These are phyloP conservation scores for Datisca glomerata DNA, from an alignment of 306 rosid genomes.

Conservation along the genomic window DNA sequence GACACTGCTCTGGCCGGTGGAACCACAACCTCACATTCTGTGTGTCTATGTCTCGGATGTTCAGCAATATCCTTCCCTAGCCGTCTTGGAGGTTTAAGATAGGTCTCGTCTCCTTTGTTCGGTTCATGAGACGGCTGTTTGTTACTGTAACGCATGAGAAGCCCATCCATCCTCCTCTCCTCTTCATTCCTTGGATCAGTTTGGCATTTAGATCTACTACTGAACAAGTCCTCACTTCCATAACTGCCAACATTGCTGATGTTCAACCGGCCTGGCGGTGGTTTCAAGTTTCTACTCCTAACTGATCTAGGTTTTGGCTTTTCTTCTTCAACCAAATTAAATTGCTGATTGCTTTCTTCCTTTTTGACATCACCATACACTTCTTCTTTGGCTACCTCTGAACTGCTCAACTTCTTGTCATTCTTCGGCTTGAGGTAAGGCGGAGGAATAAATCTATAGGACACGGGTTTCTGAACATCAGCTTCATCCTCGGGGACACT, in stretches of 20 bases:
- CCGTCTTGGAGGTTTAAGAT: constrained; percentile 4
- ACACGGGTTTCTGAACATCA: constrained; percentile 28
- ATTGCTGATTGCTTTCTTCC: constrained; percentile 14
- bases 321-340: constrained; percentile 11
- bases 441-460: constrained; percentile 30
- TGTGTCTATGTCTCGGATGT: constrained; percentile 8
- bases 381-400: constrained; percentile 17
- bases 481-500: constrained; percentile 42
- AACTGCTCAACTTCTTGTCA: constrained; percentile 13
- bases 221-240: background rate
- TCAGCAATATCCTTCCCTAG: constrained; percentile 7
- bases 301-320: constrained; percentile 53
- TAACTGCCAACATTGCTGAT: background rate
- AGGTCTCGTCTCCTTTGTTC: constrained; percentile 6
- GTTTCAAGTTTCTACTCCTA: constrained; percentile 34
- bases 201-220: background rate
- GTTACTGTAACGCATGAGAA: constrained; percentile 23
- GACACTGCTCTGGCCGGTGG: constrained; percentile 16
- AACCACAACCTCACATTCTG: constrained; percentile 6
- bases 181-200: constrained; percentile 13
- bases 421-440: constrained; percentile 51
- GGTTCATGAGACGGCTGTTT: constrained; percentile 19
- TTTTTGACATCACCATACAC: constrained; percentile 3
- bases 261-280: constrained; percentile 15
- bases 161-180: constrained; percentile 23